Conservation (phyloP, 2,329 filamentous ascomycete genomes). For the Scedosporium dehoogii region DNA sequence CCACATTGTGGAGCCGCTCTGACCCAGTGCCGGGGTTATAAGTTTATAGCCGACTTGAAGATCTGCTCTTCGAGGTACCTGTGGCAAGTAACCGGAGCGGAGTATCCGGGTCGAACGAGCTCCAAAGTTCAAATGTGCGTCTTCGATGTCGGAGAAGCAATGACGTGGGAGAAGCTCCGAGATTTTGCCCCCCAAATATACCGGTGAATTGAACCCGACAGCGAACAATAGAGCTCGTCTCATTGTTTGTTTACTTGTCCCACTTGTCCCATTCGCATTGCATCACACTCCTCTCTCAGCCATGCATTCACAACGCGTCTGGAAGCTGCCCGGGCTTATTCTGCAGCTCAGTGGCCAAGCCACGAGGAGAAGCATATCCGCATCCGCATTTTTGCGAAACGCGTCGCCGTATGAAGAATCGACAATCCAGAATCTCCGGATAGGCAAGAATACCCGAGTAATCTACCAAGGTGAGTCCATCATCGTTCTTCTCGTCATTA, state of each 20-base stretch:
- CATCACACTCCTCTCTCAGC: neutral
- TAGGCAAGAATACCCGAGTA: conserved; percentile 19
- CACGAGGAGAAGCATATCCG: neutral
- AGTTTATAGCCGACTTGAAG: neutral
- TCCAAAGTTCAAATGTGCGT: neutral
- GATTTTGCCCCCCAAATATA: neutral
- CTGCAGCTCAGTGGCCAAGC: neutral
- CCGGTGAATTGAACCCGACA: neutral
- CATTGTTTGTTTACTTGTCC: neutral
- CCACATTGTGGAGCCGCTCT: too few relatives aligned
- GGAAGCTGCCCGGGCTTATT: neutral
- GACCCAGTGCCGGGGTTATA: neutral
- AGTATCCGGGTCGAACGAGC: neutral
- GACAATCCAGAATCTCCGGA: conserved; percentile 20
- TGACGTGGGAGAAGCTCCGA: neutral
- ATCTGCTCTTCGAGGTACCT: neutral
- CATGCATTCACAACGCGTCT: neutral
- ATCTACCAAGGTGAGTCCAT: conserved; percentile 22
- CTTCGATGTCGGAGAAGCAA: neutral
- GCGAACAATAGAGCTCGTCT: neutral
- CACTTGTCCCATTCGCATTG: neutral
- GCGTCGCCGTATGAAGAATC: conserved; percentile 13
- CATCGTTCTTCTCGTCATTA: neutral
- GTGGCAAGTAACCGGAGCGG: neutral
- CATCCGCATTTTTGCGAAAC: neutral